phyloP scores from a whole-genome alignment of 139 green algal species.

The Bryopsis sp. region DNA sequence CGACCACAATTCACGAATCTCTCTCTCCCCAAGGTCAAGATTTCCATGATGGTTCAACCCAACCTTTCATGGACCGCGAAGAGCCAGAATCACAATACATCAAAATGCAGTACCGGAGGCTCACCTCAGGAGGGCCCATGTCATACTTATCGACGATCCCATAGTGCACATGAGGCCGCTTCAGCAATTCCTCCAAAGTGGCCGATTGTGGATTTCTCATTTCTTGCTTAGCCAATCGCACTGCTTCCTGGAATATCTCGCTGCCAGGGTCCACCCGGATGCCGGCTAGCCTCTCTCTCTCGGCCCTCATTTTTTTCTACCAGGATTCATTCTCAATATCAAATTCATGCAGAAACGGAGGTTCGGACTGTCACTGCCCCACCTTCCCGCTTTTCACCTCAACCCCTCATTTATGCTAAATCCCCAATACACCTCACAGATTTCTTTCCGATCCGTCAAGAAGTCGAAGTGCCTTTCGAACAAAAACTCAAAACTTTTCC shows the following conservation, averaged over 20 bases:
- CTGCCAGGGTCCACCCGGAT: conserved; percentile 36
- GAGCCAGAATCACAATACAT: background rate
- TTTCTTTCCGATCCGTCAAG: background rate
- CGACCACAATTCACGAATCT: background rate
- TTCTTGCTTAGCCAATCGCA: conserved; percentile 46
- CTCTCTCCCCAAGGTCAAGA: background rate
- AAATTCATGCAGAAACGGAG: no score
- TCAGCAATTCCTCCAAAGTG: conserved; percentile 79
- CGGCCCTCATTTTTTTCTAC: conserved; percentile 18
- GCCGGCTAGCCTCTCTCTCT: conserved; percentile 56
- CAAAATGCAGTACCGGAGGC: no score
- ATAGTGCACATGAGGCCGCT: conserved; percentile 83
- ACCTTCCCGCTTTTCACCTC: no score
- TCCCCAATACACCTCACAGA: no score
- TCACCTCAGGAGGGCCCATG: background rate
- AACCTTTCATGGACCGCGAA: background rate
- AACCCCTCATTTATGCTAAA: background rate
- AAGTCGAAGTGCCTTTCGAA: no score
- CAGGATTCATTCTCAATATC: background rate
- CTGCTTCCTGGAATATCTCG: conserved; percentile 35
- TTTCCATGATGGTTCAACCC: background rate
- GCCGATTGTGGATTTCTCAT: conserved; percentile 24
- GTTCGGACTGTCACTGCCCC: no score
- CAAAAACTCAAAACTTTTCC: no score
- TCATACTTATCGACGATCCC: conserved; percentile 8